phyloP scores from a whole-genome alignment of 306 rosid species.

The Inga laurina region DNA sequence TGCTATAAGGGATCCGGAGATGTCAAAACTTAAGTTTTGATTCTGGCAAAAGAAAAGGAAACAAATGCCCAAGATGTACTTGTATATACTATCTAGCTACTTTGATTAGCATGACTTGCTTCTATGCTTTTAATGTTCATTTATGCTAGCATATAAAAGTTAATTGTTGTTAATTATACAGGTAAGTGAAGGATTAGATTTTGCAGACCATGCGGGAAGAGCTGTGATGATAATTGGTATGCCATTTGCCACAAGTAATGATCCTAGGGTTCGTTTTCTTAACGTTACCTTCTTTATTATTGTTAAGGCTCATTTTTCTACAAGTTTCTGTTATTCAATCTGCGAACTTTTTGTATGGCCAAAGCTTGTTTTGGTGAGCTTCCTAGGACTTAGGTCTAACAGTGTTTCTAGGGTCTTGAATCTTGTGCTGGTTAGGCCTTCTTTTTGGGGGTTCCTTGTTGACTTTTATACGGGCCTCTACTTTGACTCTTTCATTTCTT shows the following conservation, averaged over 20 bases:
- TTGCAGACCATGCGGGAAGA: constrained; percentile 96
- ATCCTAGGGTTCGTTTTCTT: constrained; percentile 73
- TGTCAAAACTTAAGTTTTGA: not conserved
- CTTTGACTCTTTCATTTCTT: not conserved
- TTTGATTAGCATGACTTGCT: constrained; percentile 2
- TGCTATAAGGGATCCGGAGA: not conserved
- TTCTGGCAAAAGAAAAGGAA: not conserved
- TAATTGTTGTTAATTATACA: constrained; percentile 37
- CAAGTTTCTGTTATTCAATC: constrained; percentile 18
- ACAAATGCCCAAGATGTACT: not conserved
- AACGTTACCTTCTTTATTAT: not conserved
- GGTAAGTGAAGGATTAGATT: constrained; percentile 99
- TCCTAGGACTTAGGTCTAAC: not conserved
- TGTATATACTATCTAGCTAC: not conserved
- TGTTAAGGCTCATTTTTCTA: constrained; percentile 26
- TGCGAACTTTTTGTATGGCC: not conserved
- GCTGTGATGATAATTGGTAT: constrained; percentile 92
- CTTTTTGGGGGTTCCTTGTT: not conserved
- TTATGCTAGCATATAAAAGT: constrained; percentile 25
- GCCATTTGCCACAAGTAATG: constrained; percentile 84
- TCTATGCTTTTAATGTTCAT: constrained; percentile 19
- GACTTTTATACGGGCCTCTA: not conserved
- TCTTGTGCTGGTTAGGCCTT: not conserved
- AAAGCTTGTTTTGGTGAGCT: not conserved
- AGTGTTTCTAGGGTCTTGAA: not conserved